Conservation (phyloP, 2,329 filamentous ascomycete species). For the Diplodia mutila region DNA sequence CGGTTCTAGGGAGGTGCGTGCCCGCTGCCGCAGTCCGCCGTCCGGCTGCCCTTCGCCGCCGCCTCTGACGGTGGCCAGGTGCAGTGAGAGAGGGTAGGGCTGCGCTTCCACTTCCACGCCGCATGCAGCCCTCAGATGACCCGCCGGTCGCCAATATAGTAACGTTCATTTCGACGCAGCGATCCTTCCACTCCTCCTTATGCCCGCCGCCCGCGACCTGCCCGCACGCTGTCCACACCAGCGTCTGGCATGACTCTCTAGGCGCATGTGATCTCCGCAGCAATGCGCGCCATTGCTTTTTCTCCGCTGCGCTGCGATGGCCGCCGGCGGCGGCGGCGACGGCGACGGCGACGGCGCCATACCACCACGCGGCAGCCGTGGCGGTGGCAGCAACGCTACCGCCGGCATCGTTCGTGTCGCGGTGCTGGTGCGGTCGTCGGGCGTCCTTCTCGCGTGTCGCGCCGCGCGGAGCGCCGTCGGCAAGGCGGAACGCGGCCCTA, state of each 20-base stretch:
- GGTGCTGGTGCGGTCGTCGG: background rate
- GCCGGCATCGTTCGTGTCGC: no score
- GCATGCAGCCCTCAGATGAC: slow-evolving; percentile 23
- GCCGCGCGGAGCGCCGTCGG: slow-evolving; percentile 11
- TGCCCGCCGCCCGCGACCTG: slow-evolving; percentile 13
- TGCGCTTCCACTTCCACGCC: slow-evolving; percentile 9
- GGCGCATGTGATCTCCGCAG: slow-evolving; percentile 21
- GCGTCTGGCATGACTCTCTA: background rate
- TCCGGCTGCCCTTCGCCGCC: background rate
- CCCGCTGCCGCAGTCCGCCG: background rate
- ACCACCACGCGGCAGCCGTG: background rate
- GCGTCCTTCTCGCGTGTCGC: background rate
- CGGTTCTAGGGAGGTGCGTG: background rate
- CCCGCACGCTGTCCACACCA: background rate
- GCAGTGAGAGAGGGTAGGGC: slow-evolving; percentile 13
- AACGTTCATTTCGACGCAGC: slow-evolving; percentile 20
- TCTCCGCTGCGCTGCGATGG: slow-evolving; percentile 14
- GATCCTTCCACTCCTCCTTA: slow-evolving; percentile 13
- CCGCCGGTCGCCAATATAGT: slow-evolving; percentile 16
- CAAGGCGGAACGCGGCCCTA: slow-evolving; percentile 19
- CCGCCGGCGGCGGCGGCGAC: background rate
- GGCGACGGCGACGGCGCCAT: background rate
- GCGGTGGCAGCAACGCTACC: background rate
- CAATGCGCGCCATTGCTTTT: slow-evolving; percentile 16
- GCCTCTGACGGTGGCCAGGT: slow-evolving; percentile 4